A percentile compares a stretch with the other conserved stretches of the same genome.
Evolutionary conservation across 2,329 filamentous ascomycete species (phyloP).

Genomic region (Cadophora sp.): DNA sequence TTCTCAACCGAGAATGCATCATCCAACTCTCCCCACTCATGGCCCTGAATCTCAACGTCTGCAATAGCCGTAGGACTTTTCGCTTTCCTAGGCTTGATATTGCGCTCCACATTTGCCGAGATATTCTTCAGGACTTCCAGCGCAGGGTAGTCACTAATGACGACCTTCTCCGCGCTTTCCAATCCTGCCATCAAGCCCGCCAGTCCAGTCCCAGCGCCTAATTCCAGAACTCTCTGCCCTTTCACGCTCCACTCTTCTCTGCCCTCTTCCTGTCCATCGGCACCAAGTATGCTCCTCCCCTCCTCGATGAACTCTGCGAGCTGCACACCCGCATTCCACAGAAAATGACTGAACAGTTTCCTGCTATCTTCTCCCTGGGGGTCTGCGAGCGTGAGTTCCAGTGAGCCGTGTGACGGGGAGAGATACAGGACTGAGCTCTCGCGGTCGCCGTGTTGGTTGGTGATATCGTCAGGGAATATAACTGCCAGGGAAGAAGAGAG

Average conservation of each 20-base stretch:
- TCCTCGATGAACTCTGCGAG: conserved; percentile 62
- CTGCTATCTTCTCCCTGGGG: conserved; percentile 60
- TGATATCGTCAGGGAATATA: conserved; percentile 72
- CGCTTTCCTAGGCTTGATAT: conserved; percentile 45
- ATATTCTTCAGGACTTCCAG: conserved; percentile 65
- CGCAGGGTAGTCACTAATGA: conserved; percentile 73
- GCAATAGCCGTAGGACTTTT: conserved; percentile 22
- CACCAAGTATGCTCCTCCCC: conserved; percentile 19
- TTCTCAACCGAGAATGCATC: conserved; percentile 35
- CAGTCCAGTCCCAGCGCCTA: neutral
- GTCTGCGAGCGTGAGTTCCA: conserved; percentile 45
- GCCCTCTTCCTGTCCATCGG: neutral
- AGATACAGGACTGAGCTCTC: conserved; percentile 65
- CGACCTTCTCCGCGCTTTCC: conserved; percentile 56
- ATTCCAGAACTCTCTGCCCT: conserved; percentile 50
- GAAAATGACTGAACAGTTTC: conserved; percentile 71
- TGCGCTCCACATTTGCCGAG: conserved; percentile 60
- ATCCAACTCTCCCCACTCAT: conserved; percentile 66
- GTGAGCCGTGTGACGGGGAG: conserved; percentile 48
- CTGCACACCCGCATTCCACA: conserved; percentile 72
- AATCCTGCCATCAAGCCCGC: conserved; percentile 52
- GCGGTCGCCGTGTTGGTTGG: conserved; percentile 68
- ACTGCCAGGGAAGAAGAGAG: conserved; percentile 64
- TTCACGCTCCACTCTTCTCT: conserved; percentile 27
- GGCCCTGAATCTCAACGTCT: conserved; percentile 59